These are phyloP conservation scores for Plasmodium ovale DNA, from an alignment of 169 alveolate genomes.

Conservation along the genomic window DNA sequence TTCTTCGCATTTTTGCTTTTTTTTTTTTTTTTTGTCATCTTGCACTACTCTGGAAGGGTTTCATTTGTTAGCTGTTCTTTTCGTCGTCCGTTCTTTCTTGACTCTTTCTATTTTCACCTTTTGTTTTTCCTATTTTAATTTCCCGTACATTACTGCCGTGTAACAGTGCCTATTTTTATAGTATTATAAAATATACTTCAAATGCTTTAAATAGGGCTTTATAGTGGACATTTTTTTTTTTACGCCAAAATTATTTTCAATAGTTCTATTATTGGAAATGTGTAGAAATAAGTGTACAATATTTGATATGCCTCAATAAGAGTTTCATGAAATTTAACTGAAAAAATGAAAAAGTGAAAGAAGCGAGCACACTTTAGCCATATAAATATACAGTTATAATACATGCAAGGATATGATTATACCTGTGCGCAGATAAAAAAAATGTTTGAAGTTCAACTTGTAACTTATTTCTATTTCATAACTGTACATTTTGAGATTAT, in stretches of 20 bases:
- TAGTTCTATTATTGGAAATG: neutral
- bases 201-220: neutral
- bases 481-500: neutral
- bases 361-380: neutral
- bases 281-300: neutral
- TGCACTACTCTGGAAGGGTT: neutral
- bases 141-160: neutral
- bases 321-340: neutral
- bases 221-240: neutral
- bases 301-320: neutral
- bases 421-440: no score
- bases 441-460: neutral
- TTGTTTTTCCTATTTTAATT: neutral
- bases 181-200: no score
- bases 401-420: no score
- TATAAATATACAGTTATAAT: no score
- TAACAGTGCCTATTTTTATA: no score
- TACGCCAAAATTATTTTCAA: no score
- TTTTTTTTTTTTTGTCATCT: slow-evolving; percentile 27
- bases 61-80: neutral
- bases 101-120: neutral
- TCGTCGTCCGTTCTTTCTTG: slow-evolving; percentile 1
- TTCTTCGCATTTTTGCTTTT: slow-evolving; percentile 19
- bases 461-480: no score
- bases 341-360: neutral